These are phyloP conservation scores for Neurospora tetrasperma DNA, from an alignment of 495 filamentous ascomycete genomes.

Conservation along the genomic window DNA sequence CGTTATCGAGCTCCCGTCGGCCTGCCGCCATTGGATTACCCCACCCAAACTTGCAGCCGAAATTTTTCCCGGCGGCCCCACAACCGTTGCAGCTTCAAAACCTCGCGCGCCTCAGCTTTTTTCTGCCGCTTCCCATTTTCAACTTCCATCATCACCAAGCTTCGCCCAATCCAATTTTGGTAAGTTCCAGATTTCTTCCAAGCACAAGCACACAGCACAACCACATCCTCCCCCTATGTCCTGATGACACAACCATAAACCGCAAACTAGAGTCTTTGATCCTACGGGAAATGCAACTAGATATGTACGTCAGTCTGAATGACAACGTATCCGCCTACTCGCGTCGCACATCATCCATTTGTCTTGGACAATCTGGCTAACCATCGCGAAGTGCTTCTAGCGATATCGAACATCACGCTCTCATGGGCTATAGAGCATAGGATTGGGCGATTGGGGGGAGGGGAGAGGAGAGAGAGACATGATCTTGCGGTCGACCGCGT, in stretches of 20 bases:
- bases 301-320: slow-evolving; percentile 99
- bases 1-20: neutral
- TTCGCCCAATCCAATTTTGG: slow-evolving; percentile 13
- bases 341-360: neutral
- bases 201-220: slow-evolving; percentile 3
- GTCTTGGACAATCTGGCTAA: neutral
- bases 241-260: slow-evolving; percentile 63
- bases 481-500: neutral
- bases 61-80: slow-evolving; percentile 18
- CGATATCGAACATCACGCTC: neutral
- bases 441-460: neutral
- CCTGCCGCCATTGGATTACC: neutral
- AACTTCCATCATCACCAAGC: slow-evolving; percentile 8
- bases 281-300: slow-evolving; percentile 79
- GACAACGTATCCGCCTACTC: slow-evolving; percentile 1
- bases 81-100: slow-evolving; percentile 24
- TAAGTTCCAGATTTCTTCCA: slow-evolving; percentile 13
- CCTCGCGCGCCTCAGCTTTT: slow-evolving; percentile 12
- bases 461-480: neutral
- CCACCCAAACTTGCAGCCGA: slow-evolving; percentile 7
- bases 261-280: slow-evolving; percentile 99
- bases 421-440: neutral
- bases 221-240: slow-evolving; percentile 9
- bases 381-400: neutral
- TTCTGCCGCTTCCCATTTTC: slow-evolving; percentile 10